Conservation (phyloP, 345 rosid species). For the Acer yangbiense region DNA sequence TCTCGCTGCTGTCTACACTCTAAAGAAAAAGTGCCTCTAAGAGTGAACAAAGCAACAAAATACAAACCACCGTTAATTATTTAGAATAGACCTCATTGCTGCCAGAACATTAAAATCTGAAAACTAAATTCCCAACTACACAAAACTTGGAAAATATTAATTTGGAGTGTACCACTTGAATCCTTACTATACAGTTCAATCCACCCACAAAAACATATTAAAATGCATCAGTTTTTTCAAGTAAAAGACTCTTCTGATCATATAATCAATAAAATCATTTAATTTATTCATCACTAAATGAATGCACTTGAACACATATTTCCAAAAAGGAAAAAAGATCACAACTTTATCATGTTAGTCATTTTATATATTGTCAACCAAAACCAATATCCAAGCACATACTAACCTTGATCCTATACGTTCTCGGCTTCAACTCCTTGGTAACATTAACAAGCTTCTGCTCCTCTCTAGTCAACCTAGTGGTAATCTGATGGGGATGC, state of each 20-base stretch:
- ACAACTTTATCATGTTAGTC: background rate
- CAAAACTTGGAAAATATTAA: background rate
- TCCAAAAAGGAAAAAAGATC: background rate
- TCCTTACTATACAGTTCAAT: background rate
- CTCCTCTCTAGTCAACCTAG: conserved; percentile 84
- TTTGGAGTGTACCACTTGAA: background rate
- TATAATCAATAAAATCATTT: too few relatives aligned
- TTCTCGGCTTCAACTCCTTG: conserved; percentile 87
- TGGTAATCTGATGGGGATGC: conserved; percentile 82
- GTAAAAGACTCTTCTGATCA: background rate
- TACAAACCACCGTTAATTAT: background rate
- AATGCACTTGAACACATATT: background rate
- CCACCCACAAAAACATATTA: background rate
- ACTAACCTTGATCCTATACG: conserved; percentile 89
- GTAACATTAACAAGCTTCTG: conserved; percentile 79
- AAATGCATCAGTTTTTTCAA: background rate
- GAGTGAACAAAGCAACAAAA: background rate
- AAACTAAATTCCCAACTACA: background rate
- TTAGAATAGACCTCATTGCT: background rate
- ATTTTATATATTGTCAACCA: background rate
- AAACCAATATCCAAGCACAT: background rate
- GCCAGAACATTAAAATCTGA: background rate
- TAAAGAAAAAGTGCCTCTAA: background rate
- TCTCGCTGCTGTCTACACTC: background rate
- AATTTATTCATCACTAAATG: background rate